Evolutionary conservation across 2,329 filamentous ascomycete species (phyloP).

Genomic region (Phialocephala subalpina): DNA sequence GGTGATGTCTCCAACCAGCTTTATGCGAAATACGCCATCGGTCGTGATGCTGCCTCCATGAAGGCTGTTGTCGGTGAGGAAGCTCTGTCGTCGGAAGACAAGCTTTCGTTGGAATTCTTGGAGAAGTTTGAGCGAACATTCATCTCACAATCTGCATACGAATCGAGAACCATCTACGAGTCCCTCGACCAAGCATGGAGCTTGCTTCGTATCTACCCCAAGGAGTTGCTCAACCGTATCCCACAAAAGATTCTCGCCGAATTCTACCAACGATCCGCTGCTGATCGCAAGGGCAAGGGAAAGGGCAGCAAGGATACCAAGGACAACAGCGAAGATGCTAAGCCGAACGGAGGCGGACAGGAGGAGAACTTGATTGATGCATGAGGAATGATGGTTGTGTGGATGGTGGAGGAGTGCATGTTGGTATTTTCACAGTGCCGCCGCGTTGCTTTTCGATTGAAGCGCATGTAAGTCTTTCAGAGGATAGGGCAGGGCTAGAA

Average conservation of each 20-base stretch:
- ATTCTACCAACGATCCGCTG: conserved; percentile 76
- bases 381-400: conserved; percentile 44
- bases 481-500: conserved; percentile 32
- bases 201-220: conserved; percentile 94
- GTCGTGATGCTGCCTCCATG: conserved; percentile 97
- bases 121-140: conserved; percentile 98
- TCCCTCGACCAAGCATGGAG: conserved; percentile 97
- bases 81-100: conserved; percentile 93
- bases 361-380: conserved; percentile 70
- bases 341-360: conserved; percentile 50
- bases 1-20: conserved; percentile 99
- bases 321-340: conserved; percentile 46
- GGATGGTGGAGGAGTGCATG: conserved; percentile 17
- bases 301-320: conserved; percentile 57
- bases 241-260: conserved; percentile 84
- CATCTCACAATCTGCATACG: conserved; percentile 91
- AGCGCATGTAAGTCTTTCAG: conserved; percentile 34
- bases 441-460: conserved; percentile 21
- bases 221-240: conserved; percentile 96
- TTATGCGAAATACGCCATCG: conserved; percentile 99
- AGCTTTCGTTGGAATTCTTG: conserved; percentile 96
- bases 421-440: conserved; percentile 28
- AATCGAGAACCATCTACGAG: conserved; percentile 90
- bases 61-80: conserved; percentile 99
- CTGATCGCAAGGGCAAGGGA: conserved; percentile 69